Evolutionary conservation across 139 green algal genomes (phyloP).

Genomic region (Chloropicon primus): DNA sequence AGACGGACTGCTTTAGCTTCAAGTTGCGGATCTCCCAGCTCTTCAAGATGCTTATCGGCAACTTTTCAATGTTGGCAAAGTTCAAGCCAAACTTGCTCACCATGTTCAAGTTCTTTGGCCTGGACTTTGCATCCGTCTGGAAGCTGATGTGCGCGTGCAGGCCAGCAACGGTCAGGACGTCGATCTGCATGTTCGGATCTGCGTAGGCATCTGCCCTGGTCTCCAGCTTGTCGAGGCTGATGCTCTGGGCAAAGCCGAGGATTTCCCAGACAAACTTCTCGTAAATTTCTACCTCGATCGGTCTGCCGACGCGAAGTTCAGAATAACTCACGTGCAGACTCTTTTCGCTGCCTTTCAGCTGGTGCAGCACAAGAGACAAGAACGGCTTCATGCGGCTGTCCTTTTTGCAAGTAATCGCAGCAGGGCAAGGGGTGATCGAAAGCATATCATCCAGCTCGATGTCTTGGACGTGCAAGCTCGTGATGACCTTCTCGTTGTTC

Average conservation of each 20-base stretch:
- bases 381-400: not conserved
- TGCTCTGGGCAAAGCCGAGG: not conserved
- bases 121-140: conserved; percentile 29
- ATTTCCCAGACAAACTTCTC: not conserved
- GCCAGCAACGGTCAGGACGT: conserved; percentile 41
- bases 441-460: not conserved
- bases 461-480: not conserved
- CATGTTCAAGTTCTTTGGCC: conserved; percentile 31
- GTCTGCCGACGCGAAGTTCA: not conserved
- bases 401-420: not conserved
- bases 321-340: not conserved
- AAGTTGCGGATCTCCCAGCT: conserved; percentile 34
- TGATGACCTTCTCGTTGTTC: not conserved
- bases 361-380: not conserved
- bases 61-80: conserved; percentile 57
- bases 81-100: conserved; percentile 35
- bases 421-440: not conserved
- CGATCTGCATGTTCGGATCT: conserved; percentile 26
- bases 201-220: not conserved
- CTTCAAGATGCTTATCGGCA: conserved; percentile 36
- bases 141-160: conserved; percentile 46
- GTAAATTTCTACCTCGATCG: not conserved
- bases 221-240: not conserved
- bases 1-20: conserved; percentile 21
- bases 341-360: not conserved